These are phyloP conservation scores for Cordyceps pruinosa DNA, from an alignment of 2,329 filamentous ascomycete genomes.

Conservation along the genomic window DNA sequence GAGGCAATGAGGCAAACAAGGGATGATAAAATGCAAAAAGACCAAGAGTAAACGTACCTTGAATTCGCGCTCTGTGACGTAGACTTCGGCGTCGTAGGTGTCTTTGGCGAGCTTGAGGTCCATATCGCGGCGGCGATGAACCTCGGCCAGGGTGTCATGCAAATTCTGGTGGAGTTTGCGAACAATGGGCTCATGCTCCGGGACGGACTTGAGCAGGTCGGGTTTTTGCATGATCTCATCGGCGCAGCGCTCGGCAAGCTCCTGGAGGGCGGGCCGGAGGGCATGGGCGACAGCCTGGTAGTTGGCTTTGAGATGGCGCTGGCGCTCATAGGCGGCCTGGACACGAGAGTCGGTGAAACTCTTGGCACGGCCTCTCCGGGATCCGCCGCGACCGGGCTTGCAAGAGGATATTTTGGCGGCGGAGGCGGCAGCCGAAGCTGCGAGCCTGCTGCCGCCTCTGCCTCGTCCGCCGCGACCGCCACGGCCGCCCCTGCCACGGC, in stretches of 20 bases:
- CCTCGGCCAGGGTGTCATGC: slow-evolving; percentile 25
- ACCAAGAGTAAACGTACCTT: slow-evolving; percentile 28
- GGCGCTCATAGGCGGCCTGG: slow-evolving; percentile 55
- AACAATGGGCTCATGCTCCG: slow-evolving; percentile 46
- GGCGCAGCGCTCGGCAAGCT: slow-evolving; percentile 55
- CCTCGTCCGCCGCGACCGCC: slow-evolving; percentile 15
- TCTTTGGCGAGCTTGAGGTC: slow-evolving; percentile 34
- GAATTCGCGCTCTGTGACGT: slow-evolving; percentile 29
- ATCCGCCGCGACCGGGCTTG: slow-evolving; percentile 32
- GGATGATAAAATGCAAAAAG: not conserved
- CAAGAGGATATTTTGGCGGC: slow-evolving; percentile 26
- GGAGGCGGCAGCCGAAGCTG: slow-evolving; percentile 24
- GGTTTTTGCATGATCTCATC: slow-evolving; percentile 50
- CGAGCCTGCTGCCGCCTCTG: slow-evolving; percentile 19
- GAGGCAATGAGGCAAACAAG: not conserved
- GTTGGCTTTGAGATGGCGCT: slow-evolving; percentile 58
- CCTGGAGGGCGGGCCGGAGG: slow-evolving; percentile 57
- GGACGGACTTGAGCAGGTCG: slow-evolving; percentile 43
- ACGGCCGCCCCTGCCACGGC: slow-evolving; percentile 20
- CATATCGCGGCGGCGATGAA: slow-evolving; percentile 26
- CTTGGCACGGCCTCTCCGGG: slow-evolving; percentile 47
- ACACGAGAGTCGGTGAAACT: slow-evolving; percentile 47
- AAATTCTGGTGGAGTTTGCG: slow-evolving; percentile 37
- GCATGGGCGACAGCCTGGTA: slow-evolving; percentile 57
- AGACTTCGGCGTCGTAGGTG: slow-evolving; percentile 26